Evolutionary conservation across 2,329 filamentous ascomycete species (phyloP).

Genomic region (Akanthomyces muscarius): DNA sequence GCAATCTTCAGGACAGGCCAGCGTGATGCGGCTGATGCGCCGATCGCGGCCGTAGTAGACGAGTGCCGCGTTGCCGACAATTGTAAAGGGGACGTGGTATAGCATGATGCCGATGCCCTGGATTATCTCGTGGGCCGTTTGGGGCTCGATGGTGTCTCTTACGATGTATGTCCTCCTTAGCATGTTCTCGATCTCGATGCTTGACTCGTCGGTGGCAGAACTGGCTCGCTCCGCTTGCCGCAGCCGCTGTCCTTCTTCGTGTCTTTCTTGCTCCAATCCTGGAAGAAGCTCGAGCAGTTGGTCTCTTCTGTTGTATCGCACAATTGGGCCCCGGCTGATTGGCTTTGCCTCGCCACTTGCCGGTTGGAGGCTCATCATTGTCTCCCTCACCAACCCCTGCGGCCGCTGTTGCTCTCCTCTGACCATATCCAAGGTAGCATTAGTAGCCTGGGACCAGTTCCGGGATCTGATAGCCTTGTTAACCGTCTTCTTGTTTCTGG

Average conservation of each 20-base stretch:
- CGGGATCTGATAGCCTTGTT: background rate
- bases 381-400: background rate
- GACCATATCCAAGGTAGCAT: background rate
- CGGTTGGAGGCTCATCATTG: background rate
- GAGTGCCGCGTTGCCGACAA: constrained; percentile 44
- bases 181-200: background rate
- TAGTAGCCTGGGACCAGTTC: background rate
- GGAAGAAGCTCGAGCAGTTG: background rate
- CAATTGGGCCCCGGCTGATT: background rate
- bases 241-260: background rate
- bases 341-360: no score
- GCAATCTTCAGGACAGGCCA: constrained; percentile 38
- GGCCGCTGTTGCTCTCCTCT: no score
- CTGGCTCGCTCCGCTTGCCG: background rate
- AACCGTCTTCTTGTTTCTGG: background rate
- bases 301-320: background rate
- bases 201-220: background rate
- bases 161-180: background rate
- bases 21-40: constrained; percentile 31
- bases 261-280: background rate
- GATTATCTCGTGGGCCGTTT: constrained; percentile 26
- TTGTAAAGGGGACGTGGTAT: constrained; percentile 41
- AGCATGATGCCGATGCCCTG: constrained; percentile 30
- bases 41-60: constrained; percentile 39
- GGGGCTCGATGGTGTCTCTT: background rate